Evolutionary conservation across 1,139 yeast species (phyloP).

Genomic region (Lodderomyces oxycetoniae): DNA sequence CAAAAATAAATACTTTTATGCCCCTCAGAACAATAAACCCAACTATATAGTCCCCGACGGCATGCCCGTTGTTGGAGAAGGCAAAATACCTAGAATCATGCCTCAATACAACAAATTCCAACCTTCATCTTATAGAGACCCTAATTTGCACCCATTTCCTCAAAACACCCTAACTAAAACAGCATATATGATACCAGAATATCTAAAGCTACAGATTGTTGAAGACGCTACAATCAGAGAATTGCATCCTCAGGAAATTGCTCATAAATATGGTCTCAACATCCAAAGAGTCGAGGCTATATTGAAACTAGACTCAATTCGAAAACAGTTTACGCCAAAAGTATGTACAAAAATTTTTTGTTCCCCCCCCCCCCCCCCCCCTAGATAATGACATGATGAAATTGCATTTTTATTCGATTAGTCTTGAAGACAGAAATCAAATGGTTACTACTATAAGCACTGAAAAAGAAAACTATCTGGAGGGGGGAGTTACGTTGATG

Average conservation of each 20-base stretch:
- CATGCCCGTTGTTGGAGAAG: slow-evolving; percentile 25
- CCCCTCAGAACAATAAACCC: slow-evolving; percentile 69
- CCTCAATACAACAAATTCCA: slow-evolving; percentile 38
- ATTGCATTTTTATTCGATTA: slow-evolving; percentile 49
- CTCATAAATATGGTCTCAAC: slow-evolving; percentile 74
- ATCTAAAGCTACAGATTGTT: slow-evolving; percentile 56
- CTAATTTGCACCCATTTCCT: slow-evolving; percentile 71
- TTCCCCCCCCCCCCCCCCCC: not conserved
- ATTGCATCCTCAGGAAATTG: slow-evolving; percentile 64
- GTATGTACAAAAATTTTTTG: slow-evolving; percentile 44
- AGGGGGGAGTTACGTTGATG: not conserved
- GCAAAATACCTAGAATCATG: not conserved
- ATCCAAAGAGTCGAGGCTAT: slow-evolving; percentile 86
- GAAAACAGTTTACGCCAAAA: slow-evolving; percentile 52
- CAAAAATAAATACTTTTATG: slow-evolving; percentile 68
- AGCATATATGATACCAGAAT: slow-evolving; percentile 53
- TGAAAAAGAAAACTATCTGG: too few species aligned
- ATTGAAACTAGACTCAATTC: slow-evolving; percentile 60
- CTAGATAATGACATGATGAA: slow-evolving; percentile 18
- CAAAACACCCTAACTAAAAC: slow-evolving; percentile 66
- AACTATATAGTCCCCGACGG: slow-evolving; percentile 68
- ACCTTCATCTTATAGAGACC: slow-evolving; percentile 69
- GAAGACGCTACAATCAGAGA: slow-evolving; percentile 51
- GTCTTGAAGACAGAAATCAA: slow-evolving; percentile 65
- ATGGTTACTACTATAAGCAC: slow-evolving; percentile 47